Base-by-base conservation (phyloP, 371 early-diverging fungal genomes). In the Zychaea mexicana region DNA sequence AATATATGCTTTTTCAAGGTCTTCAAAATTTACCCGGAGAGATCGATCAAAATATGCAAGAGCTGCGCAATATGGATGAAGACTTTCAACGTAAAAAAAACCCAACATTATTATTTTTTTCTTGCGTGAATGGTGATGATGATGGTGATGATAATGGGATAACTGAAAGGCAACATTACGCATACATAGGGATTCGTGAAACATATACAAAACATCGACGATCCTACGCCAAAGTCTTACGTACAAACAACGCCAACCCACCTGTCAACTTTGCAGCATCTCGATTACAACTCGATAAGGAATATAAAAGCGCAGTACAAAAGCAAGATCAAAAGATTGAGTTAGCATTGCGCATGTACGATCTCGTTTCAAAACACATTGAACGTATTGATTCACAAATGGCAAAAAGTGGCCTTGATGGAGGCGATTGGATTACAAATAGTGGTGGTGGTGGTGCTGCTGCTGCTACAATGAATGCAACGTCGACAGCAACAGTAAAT, bases 11-110 rank as follows among this genome's bases (percentile, higher is more conserved):
- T 17, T 49, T n/a, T 10, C 22, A 62, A 82, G 82, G 79, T 66
- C 62, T 82, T 27, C 76, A 77, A 53, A 79, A 78, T 49, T 64
- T 82, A n/a, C 83, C 83, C 15, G 68, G 73, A 46, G 83, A 82
- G 60, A 78, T 82, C 49, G 79, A 82, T 57, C 83, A 82, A 61
- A 79, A 79, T 56, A 82, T 82, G 83, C 79, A 76, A 54, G 83
- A 82, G 38, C 64, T 82, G 28, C 76, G 83, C 60, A 67, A 76
- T 39, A 82, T 82, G 83, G 83, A 82, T 60, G 83, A 82, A 63
- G 80, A 82, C 57, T 79, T 79, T 56, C 83, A 77, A 71, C 69
- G 77, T 69, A 81, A 74, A 64, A 60, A 19, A 72, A 69, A 47
- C 28, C 8, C n/a, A n/a, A n/a, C n/a, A 9, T 49, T n/a, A 49